Evolutionary conservation across 371 early-diverging fungal species (phyloP), one percentile per base, ranked within the genome.

Genomic region (Rhizomucor pusillus): DNA sequence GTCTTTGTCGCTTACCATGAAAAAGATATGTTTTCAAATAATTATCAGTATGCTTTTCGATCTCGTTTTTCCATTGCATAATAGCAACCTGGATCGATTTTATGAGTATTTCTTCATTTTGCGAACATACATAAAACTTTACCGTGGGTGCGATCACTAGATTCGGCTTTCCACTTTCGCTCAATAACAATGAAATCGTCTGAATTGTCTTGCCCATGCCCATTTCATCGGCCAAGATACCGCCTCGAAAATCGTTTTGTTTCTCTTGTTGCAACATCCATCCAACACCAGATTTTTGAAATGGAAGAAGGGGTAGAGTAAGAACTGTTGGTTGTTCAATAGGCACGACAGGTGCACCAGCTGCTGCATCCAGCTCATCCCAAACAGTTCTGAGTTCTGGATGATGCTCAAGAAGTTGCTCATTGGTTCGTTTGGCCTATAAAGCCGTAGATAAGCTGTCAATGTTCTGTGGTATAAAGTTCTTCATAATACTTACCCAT

Each of bases 131-230:
- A 20, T 23, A 40, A 22, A 22, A 34, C 45, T 18, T 22, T 68
- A 74, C 76, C 0, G 92, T 91, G 1, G 97, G 97, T 4, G 90
- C 90, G 19, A 95, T 59, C 22, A 97, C 89, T 48, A 97, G 72
- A 48, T 89, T 97, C 3, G 94, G 94, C 25, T 79, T 80, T 19
- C 80, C 69, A 10, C 66, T 67, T 35, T 83, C 84, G 14, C 76
- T 66, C 11, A 94, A 69, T 1, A 97, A 62, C 39, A 98, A 76
- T 0, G 94, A 80, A 37, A 99, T 95, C 24, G 92, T 91, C 67
- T 98, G 98, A 46, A 99, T 90, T 0, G 99, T 99, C 71, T 99
- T 99, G 47, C 99, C 99, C 94, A 99, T 93, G 5, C 99, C 97
- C 96, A 97, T 97, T 60, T 95, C 95, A 76, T 94, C 94, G 40